Conservation (phyloP, 2,329 filamentous ascomycete genomes). For the Xylaria sp. region DNA sequence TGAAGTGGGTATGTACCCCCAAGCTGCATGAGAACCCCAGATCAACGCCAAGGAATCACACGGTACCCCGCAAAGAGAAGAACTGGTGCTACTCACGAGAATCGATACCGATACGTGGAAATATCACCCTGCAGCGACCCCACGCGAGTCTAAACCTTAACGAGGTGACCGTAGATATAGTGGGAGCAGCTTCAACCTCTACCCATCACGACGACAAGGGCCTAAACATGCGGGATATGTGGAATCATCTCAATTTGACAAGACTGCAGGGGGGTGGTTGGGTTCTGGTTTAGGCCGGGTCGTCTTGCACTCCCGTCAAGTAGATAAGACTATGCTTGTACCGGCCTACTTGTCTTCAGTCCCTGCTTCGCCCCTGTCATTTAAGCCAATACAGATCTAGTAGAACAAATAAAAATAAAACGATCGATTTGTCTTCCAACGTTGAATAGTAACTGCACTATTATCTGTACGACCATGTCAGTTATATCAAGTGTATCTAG, state of each 20-base stretch:
- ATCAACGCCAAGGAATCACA: neutral
- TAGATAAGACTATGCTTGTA: neutral
- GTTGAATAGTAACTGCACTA: neutral
- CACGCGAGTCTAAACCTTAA: neutral
- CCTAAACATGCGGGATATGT: neutral
- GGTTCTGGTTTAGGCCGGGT: neutral
- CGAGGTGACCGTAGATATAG: neutral
- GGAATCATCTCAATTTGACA: neutral
- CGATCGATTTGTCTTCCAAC: too few relatives aligned
- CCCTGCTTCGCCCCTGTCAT: neutral
- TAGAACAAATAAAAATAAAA: too few relatives aligned
- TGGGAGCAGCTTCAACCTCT: neutral
- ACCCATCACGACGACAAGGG: too few relatives aligned
- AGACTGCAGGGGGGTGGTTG: neutral
- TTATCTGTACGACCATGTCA: neutral
- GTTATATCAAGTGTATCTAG: neutral
- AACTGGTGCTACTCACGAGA: neutral
- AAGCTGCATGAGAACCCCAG: conserved; percentile 5
- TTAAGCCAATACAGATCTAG: neutral
- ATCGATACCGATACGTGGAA: conserved; percentile 1
- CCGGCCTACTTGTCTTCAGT: neutral
- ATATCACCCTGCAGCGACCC: conserved; percentile 1
- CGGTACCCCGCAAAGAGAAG: conserved; percentile 27
- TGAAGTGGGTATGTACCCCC: conserved; percentile 14
- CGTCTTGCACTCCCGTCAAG: neutral